A percentile compares a stretch with the other conserved stretches of the same genome.
These are phyloP conservation scores for Crucibulum laeve DNA, from an alignment of 768 basidiomycete genomes.

Conservation along the genomic window DNA sequence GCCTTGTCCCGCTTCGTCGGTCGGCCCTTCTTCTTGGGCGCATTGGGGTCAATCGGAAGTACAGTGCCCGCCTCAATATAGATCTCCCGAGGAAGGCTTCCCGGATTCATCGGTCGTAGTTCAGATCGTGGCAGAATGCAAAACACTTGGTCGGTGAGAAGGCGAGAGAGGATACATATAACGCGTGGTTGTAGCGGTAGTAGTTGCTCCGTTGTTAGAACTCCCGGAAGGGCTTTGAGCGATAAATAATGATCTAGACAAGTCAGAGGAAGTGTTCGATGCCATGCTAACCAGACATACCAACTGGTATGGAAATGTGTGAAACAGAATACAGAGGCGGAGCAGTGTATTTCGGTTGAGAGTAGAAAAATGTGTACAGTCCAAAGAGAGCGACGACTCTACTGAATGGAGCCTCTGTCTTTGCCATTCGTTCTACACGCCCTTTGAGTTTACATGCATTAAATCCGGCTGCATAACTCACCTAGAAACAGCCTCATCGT, in stretches of 20 bases:
- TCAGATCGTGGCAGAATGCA: conserved; percentile 54
- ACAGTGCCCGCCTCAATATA: conserved; percentile 37
- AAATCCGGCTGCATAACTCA: conserved; percentile 22
- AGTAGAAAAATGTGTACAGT: conserved; percentile 63
- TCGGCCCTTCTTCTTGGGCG: conserved; percentile 54
- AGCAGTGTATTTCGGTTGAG: conserved; percentile 55
- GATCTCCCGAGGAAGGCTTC: conserved; percentile 67
- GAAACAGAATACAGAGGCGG: conserved; percentile 45
- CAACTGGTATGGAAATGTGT: conserved; percentile 60
- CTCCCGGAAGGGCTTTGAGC: conserved; percentile 44
- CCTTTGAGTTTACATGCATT: neutral
- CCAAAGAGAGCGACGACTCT: conserved; percentile 63
- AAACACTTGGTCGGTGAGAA: conserved; percentile 50
- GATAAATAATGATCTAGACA: conserved; percentile 51
- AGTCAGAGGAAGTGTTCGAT: conserved; percentile 3
- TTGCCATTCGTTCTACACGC: conserved; percentile 46
- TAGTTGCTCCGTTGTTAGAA: conserved; percentile 34
- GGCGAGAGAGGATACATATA: conserved; percentile 40
- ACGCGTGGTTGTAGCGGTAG: conserved; percentile 46
- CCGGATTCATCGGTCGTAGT: conserved; percentile 50
- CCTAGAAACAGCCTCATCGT: conserved; percentile 66
- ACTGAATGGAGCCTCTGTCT: conserved; percentile 47
- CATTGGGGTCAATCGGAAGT: conserved; percentile 14
- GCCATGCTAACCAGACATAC: conserved; percentile 27
- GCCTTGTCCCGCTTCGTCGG: conserved; percentile 58